Conservation (phyloP, 1,284 basidiomycete genomes). For the Trichosporon sp. region DNA sequence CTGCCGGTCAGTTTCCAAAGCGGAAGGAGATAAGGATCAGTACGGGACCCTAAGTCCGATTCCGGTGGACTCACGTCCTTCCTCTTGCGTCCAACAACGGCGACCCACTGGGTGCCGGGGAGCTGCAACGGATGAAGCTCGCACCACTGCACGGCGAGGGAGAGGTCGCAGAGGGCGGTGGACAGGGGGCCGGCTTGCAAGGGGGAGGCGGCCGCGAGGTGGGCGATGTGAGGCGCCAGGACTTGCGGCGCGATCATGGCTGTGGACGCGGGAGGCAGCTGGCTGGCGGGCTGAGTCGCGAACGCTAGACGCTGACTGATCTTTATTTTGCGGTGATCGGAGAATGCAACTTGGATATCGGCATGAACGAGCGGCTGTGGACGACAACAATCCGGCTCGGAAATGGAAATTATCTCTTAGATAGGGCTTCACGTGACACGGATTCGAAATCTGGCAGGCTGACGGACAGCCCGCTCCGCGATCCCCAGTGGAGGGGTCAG, state of each 20-base stretch:
- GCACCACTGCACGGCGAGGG: constrained; percentile 49
- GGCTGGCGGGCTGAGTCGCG: not conserved
- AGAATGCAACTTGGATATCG: not conserved
- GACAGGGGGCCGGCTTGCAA: constrained; percentile 43
- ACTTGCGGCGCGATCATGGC: not conserved
- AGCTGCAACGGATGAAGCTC: constrained; percentile 35
- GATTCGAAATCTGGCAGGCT: constrained; percentile 3
- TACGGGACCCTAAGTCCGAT: not conserved
- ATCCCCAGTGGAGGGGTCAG: not conserved
- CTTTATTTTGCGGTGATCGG: constrained; percentile 1
- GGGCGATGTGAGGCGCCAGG: constrained; percentile 7
- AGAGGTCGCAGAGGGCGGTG: constrained; percentile 45
- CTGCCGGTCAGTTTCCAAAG: constrained; percentile 22
- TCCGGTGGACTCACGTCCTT: constrained; percentile 27
- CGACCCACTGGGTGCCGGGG: constrained; percentile 34
- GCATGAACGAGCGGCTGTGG: not conserved
- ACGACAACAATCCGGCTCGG: not conserved
- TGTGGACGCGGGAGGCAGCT: not conserved
- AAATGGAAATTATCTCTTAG: not conserved
- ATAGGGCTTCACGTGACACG: not conserved
- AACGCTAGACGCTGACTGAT: not conserved
- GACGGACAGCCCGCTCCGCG: constrained; percentile 2
- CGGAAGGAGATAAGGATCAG: not conserved
- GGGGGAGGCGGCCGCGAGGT: constrained; percentile 16
- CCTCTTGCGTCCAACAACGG: constrained; percentile 43